Conservation (phyloP, 345 rosid genomes). For the Linum tenue region DNA sequence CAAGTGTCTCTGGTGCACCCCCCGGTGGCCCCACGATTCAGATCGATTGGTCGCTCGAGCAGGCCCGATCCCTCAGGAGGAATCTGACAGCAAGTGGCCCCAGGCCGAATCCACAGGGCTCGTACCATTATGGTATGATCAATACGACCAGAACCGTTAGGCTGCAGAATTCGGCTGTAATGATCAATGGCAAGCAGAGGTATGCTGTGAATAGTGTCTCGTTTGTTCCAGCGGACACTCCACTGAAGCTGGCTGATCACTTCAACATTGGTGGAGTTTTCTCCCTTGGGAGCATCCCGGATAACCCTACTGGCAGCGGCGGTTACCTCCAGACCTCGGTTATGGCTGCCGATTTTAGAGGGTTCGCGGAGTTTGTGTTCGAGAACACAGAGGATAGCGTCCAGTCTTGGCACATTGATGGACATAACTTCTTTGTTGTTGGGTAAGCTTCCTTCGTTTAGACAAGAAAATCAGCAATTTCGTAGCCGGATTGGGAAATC, state of each 20-base stretch:
- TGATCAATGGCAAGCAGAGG: conserved; percentile 68
- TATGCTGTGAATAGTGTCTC: conserved; percentile 80
- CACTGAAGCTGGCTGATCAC: conserved; percentile 74
- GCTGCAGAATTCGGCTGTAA: conserved; percentile 58
- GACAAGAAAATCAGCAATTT: not conserved
- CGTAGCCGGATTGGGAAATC: too few relatives aligned
- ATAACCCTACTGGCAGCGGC: conserved; percentile 48
- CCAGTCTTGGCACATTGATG: conserved; percentile 89
- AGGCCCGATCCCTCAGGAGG: conserved; percentile 58
- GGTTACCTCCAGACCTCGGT: conserved; percentile 77
- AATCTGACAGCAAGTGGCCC: conserved; percentile 80
- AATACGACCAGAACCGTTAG: conserved; percentile 48
- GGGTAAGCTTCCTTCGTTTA: conserved; percentile 40
- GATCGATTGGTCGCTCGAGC: conserved; percentile 71
- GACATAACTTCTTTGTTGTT: conserved; percentile 74
- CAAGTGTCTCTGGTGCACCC: conserved; percentile 42
- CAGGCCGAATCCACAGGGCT: conserved; percentile 83
- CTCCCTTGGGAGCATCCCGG: conserved; percentile 57
- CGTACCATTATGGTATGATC: conserved; percentile 85
- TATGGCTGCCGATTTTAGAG: conserved; percentile 59
- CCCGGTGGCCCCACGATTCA: conserved; percentile 65
- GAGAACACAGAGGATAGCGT: conserved; percentile 61
- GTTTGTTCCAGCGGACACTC: conserved; percentile 66
- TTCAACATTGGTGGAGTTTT: conserved; percentile 75
- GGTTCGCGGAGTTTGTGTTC: conserved; percentile 61